Conservation (phyloP, 306 rosid species). For the Casuarina equisetifolia region DNA sequence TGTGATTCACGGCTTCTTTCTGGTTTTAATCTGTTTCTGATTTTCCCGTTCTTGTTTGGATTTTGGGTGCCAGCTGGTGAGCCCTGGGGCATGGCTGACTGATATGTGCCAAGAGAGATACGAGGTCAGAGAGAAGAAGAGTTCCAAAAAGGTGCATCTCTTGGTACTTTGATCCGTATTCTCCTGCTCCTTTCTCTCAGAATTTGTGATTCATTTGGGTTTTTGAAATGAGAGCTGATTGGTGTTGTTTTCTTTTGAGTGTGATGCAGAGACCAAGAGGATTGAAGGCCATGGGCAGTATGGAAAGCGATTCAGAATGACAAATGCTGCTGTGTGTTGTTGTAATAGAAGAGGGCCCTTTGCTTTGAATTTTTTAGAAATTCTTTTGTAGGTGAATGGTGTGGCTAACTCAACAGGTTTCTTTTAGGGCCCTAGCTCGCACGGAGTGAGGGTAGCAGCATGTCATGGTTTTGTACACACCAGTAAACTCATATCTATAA, state of each 20-base stretch:
- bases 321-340: neutral
- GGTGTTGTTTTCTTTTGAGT: neutral
- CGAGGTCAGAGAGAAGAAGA: conserved; percentile 87
- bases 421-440: neutral
- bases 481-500: neutral
- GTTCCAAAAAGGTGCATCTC: conserved; percentile 60
- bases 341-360: conserved; percentile 4
- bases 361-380: conserved; percentile 19
- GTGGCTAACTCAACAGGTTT: neutral
- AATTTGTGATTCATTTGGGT: neutral
- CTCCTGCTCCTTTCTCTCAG: neutral
- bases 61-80: conserved; percentile 55
- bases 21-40: neutral
- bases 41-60: conserved; percentile 11
- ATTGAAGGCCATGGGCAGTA: conserved; percentile 79
- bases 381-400: neutral
- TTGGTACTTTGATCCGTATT: neutral
- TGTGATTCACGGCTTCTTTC: conserved; percentile 7
- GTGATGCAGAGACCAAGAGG: conserved; percentile 72
- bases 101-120: conserved; percentile 93
- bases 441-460: conserved; percentile 4
- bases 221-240: neutral
- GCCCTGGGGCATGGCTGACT: conserved; percentile 88
- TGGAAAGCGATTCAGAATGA: conserved; percentile 78
- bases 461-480: neutral